A percentile compares a stretch with the other conserved stretches of the same genome.
phyloP scores from a whole-genome alignment of 1,284 basidiomycete genomes.

The Neolentinus lepideus region DNA sequence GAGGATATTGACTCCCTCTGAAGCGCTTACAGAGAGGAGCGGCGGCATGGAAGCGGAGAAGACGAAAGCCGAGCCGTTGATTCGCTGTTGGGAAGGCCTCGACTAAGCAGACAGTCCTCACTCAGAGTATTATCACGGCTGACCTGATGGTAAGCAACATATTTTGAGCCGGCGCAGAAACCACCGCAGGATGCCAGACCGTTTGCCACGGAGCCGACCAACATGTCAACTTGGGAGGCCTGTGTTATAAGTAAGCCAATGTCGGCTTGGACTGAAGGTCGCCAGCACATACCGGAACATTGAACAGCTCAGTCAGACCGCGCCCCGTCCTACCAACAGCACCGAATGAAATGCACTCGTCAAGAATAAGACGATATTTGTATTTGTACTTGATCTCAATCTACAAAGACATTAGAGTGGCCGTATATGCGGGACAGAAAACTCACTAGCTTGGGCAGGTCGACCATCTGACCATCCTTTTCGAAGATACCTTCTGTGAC shows the following conservation, averaged over 20 bases:
- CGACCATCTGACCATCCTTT: conserved; percentile 86
- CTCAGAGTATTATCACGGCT: conserved; percentile 5
- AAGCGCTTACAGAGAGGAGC: conserved; percentile 82
- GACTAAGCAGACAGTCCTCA: not conserved
- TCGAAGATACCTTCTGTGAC: conserved; percentile 98
- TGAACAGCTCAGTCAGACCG: conserved; percentile 91
- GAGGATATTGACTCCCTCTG: conserved; percentile 78
- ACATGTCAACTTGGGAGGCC: conserved; percentile 75
- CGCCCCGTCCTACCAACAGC: conserved; percentile 90
- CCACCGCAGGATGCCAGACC: conserved; percentile 85
- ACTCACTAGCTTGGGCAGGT: conserved; percentile 85
- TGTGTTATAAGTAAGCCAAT: conserved; percentile 14
- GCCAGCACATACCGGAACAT: conserved; percentile 63
- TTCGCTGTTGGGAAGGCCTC: conserved; percentile 51
- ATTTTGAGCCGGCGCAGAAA: conserved; percentile 87
- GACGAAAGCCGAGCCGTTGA: conserved; percentile 94
- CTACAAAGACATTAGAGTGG: conserved; percentile 29
- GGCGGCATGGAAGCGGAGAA: conserved; percentile 96
- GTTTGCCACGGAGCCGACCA: conserved; percentile 83
- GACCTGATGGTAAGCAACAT: conserved; percentile 87
- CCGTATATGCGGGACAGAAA: not conserved
- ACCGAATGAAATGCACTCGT: conserved; percentile 93
- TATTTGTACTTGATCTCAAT: conserved; percentile 92
- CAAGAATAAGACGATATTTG: conserved; percentile 93
- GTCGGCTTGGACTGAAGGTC: not conserved